Evolutionary conservation across 2,329 filamentous ascomycete species (phyloP).

Genomic region (Penicillium sp.): DNA sequence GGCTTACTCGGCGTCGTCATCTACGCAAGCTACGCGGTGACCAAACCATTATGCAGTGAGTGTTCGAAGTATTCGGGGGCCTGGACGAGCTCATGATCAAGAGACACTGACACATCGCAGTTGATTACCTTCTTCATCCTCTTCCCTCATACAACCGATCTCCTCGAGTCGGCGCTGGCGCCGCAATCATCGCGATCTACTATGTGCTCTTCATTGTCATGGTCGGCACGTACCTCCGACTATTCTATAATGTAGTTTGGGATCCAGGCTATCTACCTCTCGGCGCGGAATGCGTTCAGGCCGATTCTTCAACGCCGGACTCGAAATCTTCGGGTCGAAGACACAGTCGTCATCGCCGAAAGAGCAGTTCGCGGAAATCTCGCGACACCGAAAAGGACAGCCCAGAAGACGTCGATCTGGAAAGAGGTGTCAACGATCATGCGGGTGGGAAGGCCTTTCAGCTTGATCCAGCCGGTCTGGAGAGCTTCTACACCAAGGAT

Average conservation of each 20-base stretch:
- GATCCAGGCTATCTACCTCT: slow-evolving; percentile 70
- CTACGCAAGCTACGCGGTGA: slow-evolving; percentile 66
- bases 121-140: slow-evolving; percentile 63
- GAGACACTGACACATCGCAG: slow-evolving; percentile 41
- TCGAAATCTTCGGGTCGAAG: slow-evolving; percentile 15
- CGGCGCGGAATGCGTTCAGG: slow-evolving; percentile 41
- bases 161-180: slow-evolving; percentile 53
- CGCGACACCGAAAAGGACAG: slow-evolving; percentile 20
- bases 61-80: slow-evolving; percentile 12
- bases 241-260: slow-evolving; percentile 60
- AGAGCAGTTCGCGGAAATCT: slow-evolving; percentile 21
- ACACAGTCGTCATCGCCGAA: slow-evolving; percentile 17
- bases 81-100: no score
- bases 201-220: slow-evolving; percentile 65
- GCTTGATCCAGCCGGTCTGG: slow-evolving; percentile 62
- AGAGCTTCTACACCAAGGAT: slow-evolving; percentile 73
- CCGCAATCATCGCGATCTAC: slow-evolving; percentile 66
- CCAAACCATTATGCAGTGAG: slow-evolving; percentile 63
- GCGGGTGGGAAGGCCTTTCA: slow-evolving; percentile 24
- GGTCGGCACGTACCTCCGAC: slow-evolving; percentile 62
- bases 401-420: slow-evolving; percentile 22
- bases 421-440: slow-evolving; percentile 23
- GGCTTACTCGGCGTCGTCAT: slow-evolving; percentile 60
- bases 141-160: slow-evolving; percentile 34
- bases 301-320: slow-evolving; percentile 19